phyloP scores from a whole-genome alignment of 495 filamentous ascomycete species.

The Neurospora sp. region DNA sequence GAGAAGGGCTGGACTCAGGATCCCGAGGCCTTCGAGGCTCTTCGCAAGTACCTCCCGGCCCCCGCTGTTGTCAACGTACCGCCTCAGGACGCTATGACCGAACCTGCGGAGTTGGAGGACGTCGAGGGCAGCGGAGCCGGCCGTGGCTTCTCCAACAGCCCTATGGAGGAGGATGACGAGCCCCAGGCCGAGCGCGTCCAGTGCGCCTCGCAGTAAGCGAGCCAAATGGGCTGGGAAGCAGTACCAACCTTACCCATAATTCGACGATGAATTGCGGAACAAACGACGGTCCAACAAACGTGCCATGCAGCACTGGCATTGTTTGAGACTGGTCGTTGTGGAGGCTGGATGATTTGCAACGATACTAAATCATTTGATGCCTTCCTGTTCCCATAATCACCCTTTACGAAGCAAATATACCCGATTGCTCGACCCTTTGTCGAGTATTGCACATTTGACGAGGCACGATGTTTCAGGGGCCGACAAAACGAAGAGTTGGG shows the following conservation, averaged over 20 bases:
- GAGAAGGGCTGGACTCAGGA: conserved; percentile 51
- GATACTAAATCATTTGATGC: not conserved
- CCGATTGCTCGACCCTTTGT: not conserved
- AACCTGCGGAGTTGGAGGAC: conserved; percentile 72
- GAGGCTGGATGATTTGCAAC: not conserved
- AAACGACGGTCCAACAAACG: not conserved
- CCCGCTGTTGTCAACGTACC: conserved; percentile 50
- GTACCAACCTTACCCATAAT: not conserved
- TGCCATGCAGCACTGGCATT: not conserved
- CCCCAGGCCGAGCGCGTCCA: conserved; percentile 85
- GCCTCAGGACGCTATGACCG: conserved; percentile 76
- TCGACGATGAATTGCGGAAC: not conserved
- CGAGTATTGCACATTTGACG: not conserved
- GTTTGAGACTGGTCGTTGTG: not conserved
- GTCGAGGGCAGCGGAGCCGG: conserved; percentile 60
- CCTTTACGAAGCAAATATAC: not conserved
- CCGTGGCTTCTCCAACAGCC: conserved; percentile 53
- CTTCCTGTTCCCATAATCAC: not conserved
- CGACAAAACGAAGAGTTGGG: not conserved
- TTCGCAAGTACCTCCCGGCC: conserved; percentile 74
- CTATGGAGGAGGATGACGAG: conserved; percentile 69
- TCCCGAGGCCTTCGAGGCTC: conserved; percentile 45
- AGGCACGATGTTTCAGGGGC: not conserved
- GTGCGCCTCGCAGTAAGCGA: conserved; percentile 89
- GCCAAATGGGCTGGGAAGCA: not conserved